Base-by-base conservation (phyloP, 169 alveolate genomes). In the Ichthyophthirius multifiliis region DNA sequence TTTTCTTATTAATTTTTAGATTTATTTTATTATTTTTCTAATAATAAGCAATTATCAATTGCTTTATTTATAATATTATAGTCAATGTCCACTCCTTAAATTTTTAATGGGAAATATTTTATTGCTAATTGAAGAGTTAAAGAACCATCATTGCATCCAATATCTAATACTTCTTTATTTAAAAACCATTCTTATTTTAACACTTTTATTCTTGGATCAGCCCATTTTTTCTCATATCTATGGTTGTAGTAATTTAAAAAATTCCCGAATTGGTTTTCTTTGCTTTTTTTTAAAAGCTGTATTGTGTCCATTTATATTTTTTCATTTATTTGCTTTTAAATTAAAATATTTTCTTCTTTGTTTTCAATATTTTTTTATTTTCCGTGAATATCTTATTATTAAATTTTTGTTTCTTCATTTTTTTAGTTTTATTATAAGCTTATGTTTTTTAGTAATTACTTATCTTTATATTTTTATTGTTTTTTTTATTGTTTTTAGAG, bases 101-200 rank as follows among this genome's bases (percentile, higher is more conserved):
- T 74, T 13, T 83, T 47, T 39, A 75, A 73, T 12, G 92, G 89
- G 6, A 65, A 20, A 62, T 65, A 84, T 46, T 82, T 81, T 0
- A 85, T 85, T 43, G 93, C 88, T 10, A 91, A 67, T 16, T 63
- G 35, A 18, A 91, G 37, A 32, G 91, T 85, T 6, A 88, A 47
- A 0, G 89, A 75, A 20, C 95, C 94, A 46, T 78, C 88, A 76
- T 87, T 87, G 37, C 95, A 88, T 20, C 95, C 95, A 43, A 92
- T 85, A 83, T 92, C 94, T 9, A 92, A 74, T 13, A 84, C 65
- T 31, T 62, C 65, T 35, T 83, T 89, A 55, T 86, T 82, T 18
- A 67, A 39, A 74, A 91, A 83, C 83, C 87, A 86, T 9, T 34
- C 34, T 63, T 34, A 35, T 18, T 63, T 39, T 31, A 83, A 45